Evolutionary conservation across 176 grass and related monocot species (phyloP), one percentile per base, ranked within the genome.

Genomic region (Lolium rigidum): DNA sequence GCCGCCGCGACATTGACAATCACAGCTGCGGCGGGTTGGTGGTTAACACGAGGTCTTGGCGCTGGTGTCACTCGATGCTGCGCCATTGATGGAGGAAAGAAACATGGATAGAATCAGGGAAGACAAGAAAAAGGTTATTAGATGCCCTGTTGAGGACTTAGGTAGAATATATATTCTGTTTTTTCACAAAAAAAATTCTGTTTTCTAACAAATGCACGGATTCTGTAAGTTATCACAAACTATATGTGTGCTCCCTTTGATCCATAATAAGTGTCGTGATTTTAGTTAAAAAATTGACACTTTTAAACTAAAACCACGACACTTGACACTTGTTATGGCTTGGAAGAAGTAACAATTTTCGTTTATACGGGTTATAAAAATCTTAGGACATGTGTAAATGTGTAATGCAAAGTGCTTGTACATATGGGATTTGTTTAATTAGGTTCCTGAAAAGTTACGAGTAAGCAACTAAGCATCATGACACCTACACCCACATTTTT

Each of bases 31-130:
- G 70, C 13, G 13, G 1, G 31, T 6, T 84, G 57, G 66, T 58
- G 38, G 49, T 35, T 83, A 41, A 46, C 1, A 9, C 5, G 11
- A 2, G 50, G 39, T 57, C 74, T 13, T 26, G 57, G 24, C 46
- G 72, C 62, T 1, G 2, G 2, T 35, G 70, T 54, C 5, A 39
- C 79, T 66, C 82, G 75, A 78, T 89, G 84, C 93, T 92, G 81
- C 12, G 31, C 31, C 31, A 35, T 35, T 35, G 31, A 3, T 35
- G 31, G 31, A 35, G 31, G 31, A 35, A 35, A 35, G 31, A 35
- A 35, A 35, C 31, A 35, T 3, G 48, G 20, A 74, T 44, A 37
- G 37, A 46, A 56, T 25, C 16, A 35, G 43, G 1, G 22, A 28
- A 28, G 7, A 5, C 21, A 7, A 9, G 13, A 1, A 25, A 15